Evolutionary conservation across 805 yeast genomes (phyloP).

Genomic region (Lachancea nothofagi): DNA sequence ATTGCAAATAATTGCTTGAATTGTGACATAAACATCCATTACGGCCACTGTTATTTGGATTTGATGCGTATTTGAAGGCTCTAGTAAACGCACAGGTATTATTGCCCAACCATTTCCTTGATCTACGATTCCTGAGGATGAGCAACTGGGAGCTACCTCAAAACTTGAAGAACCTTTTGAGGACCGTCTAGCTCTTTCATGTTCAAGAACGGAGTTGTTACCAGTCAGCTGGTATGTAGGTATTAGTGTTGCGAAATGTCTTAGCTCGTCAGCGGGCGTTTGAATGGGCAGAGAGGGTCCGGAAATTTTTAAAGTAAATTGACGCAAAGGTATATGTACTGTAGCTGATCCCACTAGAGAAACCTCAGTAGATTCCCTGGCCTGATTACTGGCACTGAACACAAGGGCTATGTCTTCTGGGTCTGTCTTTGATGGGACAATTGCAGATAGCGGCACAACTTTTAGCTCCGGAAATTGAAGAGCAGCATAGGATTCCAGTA

Average conservation of each 20-base stretch:
- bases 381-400: not conserved
- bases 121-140: conserved; percentile 1
- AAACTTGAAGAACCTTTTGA: too few species aligned
- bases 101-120: conserved; percentile 10
- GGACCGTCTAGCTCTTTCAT: not conserved
- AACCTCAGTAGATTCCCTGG: not conserved
- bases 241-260: not conserved
- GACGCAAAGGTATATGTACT: conserved; percentile 3
- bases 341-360: conserved; percentile 4
- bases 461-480: conserved; percentile 1
- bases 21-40: not conserved
- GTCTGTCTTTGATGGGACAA: not conserved
- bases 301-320: not conserved
- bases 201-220: not conserved
- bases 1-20: not conserved
- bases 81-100: conserved; percentile 1
- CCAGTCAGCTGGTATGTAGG: conserved; percentile 6
- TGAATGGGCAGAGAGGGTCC: not conserved
- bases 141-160: too few species aligned
- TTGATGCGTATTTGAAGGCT: not conserved
- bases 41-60: conserved; percentile 2
- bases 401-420: conserved; percentile 3
- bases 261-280: not conserved
- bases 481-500: conserved; percentile 4
- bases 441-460: not conserved